These are phyloP conservation scores for Carpinus fangiana DNA, from an alignment of 306 rosid species.

Conservation along the genomic window DNA sequence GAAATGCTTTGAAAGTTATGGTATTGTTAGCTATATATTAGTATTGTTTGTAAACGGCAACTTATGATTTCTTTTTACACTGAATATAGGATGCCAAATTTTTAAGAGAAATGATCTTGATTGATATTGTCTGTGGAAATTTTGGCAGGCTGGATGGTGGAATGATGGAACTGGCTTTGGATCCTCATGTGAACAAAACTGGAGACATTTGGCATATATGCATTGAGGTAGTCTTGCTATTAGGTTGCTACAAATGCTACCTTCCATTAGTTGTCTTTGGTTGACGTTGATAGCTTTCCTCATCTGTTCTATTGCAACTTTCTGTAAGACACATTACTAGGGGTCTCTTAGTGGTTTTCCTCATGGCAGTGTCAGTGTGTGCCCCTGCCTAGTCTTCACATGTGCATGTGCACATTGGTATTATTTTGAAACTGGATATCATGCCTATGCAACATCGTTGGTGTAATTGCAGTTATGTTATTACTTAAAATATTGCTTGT, in stretches of 20 bases:
- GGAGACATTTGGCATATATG: constrained; percentile 96
- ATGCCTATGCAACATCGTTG: not conserved
- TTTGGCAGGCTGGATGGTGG: constrained; percentile 48
- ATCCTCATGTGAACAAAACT: constrained; percentile 76
- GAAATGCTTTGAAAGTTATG: not conserved
- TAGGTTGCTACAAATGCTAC: constrained; percentile 23
- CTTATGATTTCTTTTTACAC: not conserved
- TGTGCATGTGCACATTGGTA: not conserved
- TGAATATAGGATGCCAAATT: not conserved
- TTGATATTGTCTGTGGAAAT: constrained; percentile 36
- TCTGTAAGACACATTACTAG: not conserved
- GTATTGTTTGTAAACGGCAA: not conserved
- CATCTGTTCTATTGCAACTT: constrained; percentile 16
- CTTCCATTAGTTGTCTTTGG: constrained; percentile 17
- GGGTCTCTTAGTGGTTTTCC: not conserved
- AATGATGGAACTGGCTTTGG: constrained; percentile 69
- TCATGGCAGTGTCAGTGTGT: constrained; percentile 8
- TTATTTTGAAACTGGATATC: not conserved
- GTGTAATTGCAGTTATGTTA: not conserved
- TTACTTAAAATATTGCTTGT: not conserved
- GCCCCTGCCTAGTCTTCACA: not conserved
- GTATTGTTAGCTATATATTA: not conserved
- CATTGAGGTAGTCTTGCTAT: constrained; percentile 59
- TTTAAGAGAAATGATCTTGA: not conserved
- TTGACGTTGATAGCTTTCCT: constrained; percentile 17